phyloP scores from a whole-genome alignment of 352 stramenopile species.

The Phytophthora pistaciae region DNA sequence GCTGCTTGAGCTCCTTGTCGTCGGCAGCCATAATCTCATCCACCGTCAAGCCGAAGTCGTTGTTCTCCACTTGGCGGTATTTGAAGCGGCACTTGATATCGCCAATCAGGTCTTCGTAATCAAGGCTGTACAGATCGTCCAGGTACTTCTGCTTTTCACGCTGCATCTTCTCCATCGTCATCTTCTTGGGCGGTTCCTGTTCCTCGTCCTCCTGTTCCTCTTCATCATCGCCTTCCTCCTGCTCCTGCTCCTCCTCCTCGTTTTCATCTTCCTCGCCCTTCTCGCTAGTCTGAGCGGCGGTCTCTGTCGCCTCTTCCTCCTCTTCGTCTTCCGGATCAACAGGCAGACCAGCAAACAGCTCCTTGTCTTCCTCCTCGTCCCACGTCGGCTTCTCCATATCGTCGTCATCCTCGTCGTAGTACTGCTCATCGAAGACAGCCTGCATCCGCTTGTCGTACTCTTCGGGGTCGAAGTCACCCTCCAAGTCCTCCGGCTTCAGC shows the following conservation, averaged over 20 bases:
- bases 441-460: slow-evolving; percentile 98
- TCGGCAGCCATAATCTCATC: slow-evolving; percentile 98
- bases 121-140: slow-evolving; percentile 98
- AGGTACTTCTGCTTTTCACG: slow-evolving; percentile 93
- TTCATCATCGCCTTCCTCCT: slow-evolving; percentile 59
- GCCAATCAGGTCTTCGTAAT: slow-evolving; percentile 99
- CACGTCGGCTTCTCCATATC: slow-evolving; percentile 82
- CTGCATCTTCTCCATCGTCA: slow-evolving; percentile 72
- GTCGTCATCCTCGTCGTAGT: slow-evolving; percentile 93
- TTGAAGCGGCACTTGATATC: slow-evolving; percentile 98
- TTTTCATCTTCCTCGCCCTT: slow-evolving; percentile 50
- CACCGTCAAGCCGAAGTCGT: slow-evolving; percentile 97
- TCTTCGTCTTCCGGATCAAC: slow-evolving; percentile 70
- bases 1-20: slow-evolving; percentile 96
- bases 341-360: slow-evolving; percentile 79
- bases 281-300: slow-evolving; percentile 33
- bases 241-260: slow-evolving; percentile 30
- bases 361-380: slow-evolving; percentile 88
- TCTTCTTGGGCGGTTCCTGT: slow-evolving; percentile 52
- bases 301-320: slow-evolving; percentile 22
- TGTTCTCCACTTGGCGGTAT: slow-evolving; percentile 95
- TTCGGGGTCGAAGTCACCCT: slow-evolving; percentile 97
- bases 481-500: slow-evolving; percentile 79
- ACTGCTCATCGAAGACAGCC: slow-evolving; percentile 97
- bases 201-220: slow-evolving; percentile 51